phyloP scores from a whole-genome alignment of 176 grass and related monocot genomes.

The Juncus effusus region DNA sequence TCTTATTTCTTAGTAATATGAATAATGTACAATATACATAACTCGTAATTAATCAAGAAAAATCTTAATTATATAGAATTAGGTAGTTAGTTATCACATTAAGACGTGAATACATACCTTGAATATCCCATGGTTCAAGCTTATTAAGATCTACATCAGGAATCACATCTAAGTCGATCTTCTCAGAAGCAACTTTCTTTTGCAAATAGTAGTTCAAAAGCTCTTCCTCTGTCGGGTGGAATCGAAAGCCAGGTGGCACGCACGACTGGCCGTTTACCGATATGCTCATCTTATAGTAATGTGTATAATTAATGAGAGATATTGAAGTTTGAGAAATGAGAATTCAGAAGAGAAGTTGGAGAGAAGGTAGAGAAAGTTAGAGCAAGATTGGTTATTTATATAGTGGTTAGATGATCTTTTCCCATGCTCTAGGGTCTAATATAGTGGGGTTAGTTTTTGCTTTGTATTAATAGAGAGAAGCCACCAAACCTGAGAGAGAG shows the following conservation, averaged over 20 bases:
- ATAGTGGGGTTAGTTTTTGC: slow-evolving; percentile 47
- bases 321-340: neutral
- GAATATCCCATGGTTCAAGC: slow-evolving; percentile 99
- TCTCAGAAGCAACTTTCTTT: slow-evolving; percentile 83
- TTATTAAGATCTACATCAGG: slow-evolving; percentile 97
- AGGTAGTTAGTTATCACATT: neutral
- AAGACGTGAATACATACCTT: slow-evolving; percentile 43
- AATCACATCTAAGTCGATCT: slow-evolving; percentile 98
- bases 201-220: slow-evolving; percentile 86
- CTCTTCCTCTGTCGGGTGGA: slow-evolving; percentile 98
- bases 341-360: neutral
- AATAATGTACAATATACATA: no score
- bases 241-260: slow-evolving; percentile 92
- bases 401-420: slow-evolving; percentile 37
- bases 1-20: no score
- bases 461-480: slow-evolving; percentile 40
- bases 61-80: neutral
- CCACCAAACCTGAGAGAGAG: slow-evolving; percentile 57
- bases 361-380: slow-evolving; percentile 23
- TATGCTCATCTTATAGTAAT: slow-evolving; percentile 64
- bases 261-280: slow-evolving; percentile 95
- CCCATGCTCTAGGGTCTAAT: neutral
- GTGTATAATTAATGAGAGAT: neutral
- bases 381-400: slow-evolving; percentile 32
- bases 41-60: neutral